These are phyloP conservation scores for Ramaria sp. DNA, from an alignment of 768 basidiomycete species.

Conservation along the genomic window DNA sequence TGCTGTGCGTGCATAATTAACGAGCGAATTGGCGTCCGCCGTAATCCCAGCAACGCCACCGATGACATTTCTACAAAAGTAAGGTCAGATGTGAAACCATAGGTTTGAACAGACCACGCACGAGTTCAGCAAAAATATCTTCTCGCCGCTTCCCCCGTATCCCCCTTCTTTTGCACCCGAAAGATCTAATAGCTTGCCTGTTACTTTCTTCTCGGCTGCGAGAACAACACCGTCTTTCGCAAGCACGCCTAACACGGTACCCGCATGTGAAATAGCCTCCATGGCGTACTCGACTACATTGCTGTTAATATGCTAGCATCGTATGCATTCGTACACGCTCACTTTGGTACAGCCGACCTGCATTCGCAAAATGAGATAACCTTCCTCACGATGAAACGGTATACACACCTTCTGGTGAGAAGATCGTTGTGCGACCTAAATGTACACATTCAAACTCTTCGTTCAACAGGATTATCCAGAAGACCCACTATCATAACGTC, in stretches of 20 bases:
- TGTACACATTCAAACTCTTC: constrained; percentile 15
- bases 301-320: constrained; percentile 8
- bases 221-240: constrained; percentile 87
- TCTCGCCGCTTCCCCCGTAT: constrained; percentile 94
- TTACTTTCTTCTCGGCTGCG: constrained; percentile 96
- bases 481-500: constrained; percentile 86
- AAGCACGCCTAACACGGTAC: constrained; percentile 86
- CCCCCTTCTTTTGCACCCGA: constrained; percentile 77
- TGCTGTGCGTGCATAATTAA: constrained; percentile 86
- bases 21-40: constrained; percentile 93
- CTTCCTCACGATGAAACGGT: neutral
- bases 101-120: constrained; percentile 24
- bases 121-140: constrained; percentile 94
- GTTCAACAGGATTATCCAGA: neutral
- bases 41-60: constrained; percentile 80
- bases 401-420: constrained; percentile 87
- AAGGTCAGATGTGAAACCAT: neutral
- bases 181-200: constrained; percentile 92
- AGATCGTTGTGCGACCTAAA: constrained; percentile 91
- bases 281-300: constrained; percentile 94
- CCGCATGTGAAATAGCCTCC: constrained; percentile 97
- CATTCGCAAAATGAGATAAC: constrained; percentile 11
- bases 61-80: neutral
- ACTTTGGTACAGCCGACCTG: constrained; percentile 97
- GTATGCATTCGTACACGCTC: constrained; percentile 20